Evolutionary conservation across 495 filamentous ascomycete genomes (phyloP), one percentile per base, ranked within the genome.

Genomic region (Penicillium nucicola): DNA sequence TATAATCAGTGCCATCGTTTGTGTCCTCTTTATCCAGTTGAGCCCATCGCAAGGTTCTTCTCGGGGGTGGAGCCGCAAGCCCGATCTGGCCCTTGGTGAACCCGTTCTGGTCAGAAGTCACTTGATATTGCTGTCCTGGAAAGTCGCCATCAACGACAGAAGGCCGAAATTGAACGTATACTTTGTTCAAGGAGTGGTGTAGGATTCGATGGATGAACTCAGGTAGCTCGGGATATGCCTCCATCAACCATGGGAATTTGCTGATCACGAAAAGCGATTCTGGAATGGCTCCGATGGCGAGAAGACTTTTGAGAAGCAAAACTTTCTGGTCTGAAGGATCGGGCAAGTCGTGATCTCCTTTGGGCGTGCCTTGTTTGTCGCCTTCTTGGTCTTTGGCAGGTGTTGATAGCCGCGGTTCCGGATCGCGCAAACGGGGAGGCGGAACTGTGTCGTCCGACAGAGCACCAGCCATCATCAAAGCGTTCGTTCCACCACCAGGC

Each of bases 231-330:
- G 89, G 85, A 48, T 85, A 88, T 2, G 80, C 82, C 41, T 95
- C 88, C 35, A 90, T 82, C 12, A 97, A 79, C 90, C 93, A 97
- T 18, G 88, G 87, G 60, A 95, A 95, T 48, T 86, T 85, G 39
- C 91, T 92, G 30, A 99, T 79, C 39, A 99, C 88, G 67, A 91
- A 97, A 17, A 97, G 78, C 2, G 95, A 82, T 66, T 97, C 95
- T 0, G 95, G 92, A 23, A 99, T 76, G 13, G 95, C 93, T 18
- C 95, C 95, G 54, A 97, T 92, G 10, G 85, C 85, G 4, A 99
- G 78, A 17, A 99, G 78, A 57, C 89, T 89, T 56, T 86, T 87
- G 31, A 99, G 77, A 1, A 99, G 77, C 40, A 81, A 71, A 0
- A 91, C 82, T 66, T 97, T 97, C 59, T 97, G 93, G 54, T 97